Percentiles rank a stretch among this genome's conserved stretches.
Evolutionary conservation across 345 rosid genomes (phyloP).

Genomic region (Euphorbia pulcherrima): DNA sequence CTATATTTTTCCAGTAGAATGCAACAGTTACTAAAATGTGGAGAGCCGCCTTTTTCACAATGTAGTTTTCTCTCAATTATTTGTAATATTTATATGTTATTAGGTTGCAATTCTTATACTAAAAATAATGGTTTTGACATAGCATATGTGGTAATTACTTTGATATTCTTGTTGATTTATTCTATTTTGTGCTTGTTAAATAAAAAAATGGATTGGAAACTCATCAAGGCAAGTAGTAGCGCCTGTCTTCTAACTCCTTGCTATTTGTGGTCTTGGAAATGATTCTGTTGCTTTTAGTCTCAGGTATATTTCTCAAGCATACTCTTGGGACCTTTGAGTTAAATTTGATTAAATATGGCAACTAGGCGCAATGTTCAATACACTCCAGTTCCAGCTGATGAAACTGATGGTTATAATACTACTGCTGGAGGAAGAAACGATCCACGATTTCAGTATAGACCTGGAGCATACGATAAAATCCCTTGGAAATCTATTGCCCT

Average conservation of each 20-base stretch:
- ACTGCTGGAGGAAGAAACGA: slow-evolving; percentile 35
- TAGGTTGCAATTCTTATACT: not conserved
- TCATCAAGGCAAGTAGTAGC: not conserved
- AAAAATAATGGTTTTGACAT: not conserved
- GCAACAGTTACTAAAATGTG: not conserved
- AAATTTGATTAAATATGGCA: slow-evolving; percentile 38
- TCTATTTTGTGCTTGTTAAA: not conserved
- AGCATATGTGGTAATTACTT: not conserved
- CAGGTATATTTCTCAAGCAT: not conserved
- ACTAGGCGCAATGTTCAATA: slow-evolving; percentile 52
- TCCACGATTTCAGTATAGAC: slow-evolving; percentile 70
- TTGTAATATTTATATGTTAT: not conserved
- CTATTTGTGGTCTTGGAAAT: not conserved
- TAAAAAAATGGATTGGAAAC: not conserved
- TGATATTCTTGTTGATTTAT: not conserved
- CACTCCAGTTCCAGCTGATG: slow-evolving; percentile 53
- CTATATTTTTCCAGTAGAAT: not conserved
- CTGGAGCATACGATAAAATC: slow-evolving; percentile 52
- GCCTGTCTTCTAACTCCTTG: not conserved
- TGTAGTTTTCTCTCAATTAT: not conserved
- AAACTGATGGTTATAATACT: slow-evolving; percentile 36
- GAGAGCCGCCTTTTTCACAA: not conserved
- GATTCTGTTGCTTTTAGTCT: not conserved
- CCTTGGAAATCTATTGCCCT: slow-evolving; percentile 83
- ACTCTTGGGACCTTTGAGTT: not conserved